Base-by-base conservation (phyloP, 192 early-diverging fungal genomes). In the Pilaira anomala region DNA sequence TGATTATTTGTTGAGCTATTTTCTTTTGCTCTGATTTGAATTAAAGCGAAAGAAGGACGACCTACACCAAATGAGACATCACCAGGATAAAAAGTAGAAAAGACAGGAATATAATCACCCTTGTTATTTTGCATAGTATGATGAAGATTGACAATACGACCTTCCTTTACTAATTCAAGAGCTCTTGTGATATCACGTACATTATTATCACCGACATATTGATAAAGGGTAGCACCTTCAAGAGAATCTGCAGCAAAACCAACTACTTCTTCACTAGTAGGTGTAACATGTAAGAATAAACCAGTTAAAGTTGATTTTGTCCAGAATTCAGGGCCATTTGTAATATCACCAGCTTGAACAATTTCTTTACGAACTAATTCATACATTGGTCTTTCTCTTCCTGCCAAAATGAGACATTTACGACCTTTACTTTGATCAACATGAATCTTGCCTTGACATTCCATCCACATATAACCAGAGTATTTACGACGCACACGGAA, bases 391-490 rank as follows among this genome's bases (percentile, higher is more conserved):
- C 73, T 62, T 62, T 83, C 80, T 22, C 87, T 78, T 28, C 80
- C 85, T 3, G 80, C 73, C 36, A 89, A 40, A 46, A 89, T 78
- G 44, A 86, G 76, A 66, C 86, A 87, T 63, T 85, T 84, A 28
- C 80, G 83, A 62, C 84, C 78, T 52, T 86, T 87, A 39, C 81
- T 80, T 63, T 83, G 78, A 52, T 85, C 79, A 53, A 83, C 70
- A 72, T 84, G 65, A 52, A 86, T 74, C 63, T 85, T 84, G 9
- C 87, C 87, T 48, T 69, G 71, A n/a, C 82, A 73, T 62, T 89
- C 87, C 69, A 87, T 46, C 73, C 85, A 89, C 29, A 85, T 66
- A 60, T 85, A 86, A 5, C 82, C 85, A 22, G 74, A 74, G 28
- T 62, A 51, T 68, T 83, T 82, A 21, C 81, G 74, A 19, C 77